phyloP scores from a whole-genome alignment of 257 asterid genomes.

The Handroanthus guayacan region DNA sequence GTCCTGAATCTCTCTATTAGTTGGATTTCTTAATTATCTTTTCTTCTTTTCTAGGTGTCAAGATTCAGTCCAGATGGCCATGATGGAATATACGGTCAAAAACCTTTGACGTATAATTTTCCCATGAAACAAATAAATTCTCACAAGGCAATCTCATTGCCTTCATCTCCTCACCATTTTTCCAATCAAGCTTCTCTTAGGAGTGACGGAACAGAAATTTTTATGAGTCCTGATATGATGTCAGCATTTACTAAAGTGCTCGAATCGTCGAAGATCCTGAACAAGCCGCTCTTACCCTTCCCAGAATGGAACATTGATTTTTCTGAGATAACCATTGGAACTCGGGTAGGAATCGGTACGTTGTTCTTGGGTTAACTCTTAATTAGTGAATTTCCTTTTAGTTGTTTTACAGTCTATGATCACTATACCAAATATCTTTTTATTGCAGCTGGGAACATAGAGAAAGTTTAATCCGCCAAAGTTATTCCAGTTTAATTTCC shows the following conservation, averaged over 20 bases:
- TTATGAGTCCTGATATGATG: slow-evolving; percentile 56
- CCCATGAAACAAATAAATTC: slow-evolving; percentile 55
- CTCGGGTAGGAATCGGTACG: slow-evolving; percentile 93
- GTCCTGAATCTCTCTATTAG: slow-evolving; percentile 30
- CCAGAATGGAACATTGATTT: slow-evolving; percentile 91
- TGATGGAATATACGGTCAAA: slow-evolving; percentile 55
- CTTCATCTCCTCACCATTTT: slow-evolving; percentile 81
- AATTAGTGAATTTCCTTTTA: slow-evolving; percentile 24
- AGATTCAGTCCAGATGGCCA: slow-evolving; percentile 63
- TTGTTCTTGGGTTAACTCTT: slow-evolving; percentile 18
- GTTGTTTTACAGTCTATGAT: slow-evolving; percentile 16
- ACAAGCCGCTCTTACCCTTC: slow-evolving; percentile 78
- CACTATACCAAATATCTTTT: not conserved
- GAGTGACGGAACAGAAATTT: slow-evolving; percentile 51
- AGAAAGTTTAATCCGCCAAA: not conserved
- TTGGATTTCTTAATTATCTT: slow-evolving; percentile 23
- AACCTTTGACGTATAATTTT: slow-evolving; percentile 48
- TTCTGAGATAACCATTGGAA: slow-evolving; percentile 80
- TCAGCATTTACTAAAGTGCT: slow-evolving; percentile 69
- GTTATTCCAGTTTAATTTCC: not conserved
- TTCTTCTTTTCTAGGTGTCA: slow-evolving; percentile 61
- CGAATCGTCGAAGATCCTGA: slow-evolving; percentile 73
- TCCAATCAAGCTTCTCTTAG: slow-evolving; percentile 54
- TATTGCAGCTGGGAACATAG: not conserved
- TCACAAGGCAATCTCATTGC: slow-evolving; percentile 82